These are phyloP conservation scores for Cylindrotheca closterium DNA, from an alignment of 108 stramenopile species.

Conservation along the genomic window DNA sequence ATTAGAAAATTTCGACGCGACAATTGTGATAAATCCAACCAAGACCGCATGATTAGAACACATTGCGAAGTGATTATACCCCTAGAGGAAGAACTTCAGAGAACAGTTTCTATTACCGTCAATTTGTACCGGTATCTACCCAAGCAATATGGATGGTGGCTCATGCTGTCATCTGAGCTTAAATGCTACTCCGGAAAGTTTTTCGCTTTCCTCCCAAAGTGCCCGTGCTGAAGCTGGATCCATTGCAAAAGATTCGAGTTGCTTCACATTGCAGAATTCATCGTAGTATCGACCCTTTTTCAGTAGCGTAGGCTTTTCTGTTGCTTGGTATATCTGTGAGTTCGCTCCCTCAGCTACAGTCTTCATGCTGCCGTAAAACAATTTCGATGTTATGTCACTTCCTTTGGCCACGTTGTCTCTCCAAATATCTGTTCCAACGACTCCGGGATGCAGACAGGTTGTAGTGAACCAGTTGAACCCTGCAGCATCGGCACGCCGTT, in stretches of 20 bases:
- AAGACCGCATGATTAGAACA: too few species aligned
- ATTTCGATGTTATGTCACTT: constrained; percentile 43
- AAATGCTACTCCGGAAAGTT: constrained; percentile 49
- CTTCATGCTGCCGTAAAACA: constrained; percentile 26
- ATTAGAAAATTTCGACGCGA: too few species aligned
- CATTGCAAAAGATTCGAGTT: constrained; percentile 31
- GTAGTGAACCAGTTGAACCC: constrained; percentile 46
- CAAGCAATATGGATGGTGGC: too few species aligned
- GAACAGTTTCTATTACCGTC: too few species aligned
- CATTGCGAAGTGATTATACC: too few species aligned
- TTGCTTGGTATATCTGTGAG: constrained; percentile 63
- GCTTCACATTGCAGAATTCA: constrained; percentile 41
- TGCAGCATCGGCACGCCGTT: constrained; percentile 47
- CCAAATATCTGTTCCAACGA: constrained; percentile 61
- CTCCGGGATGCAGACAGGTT: constrained; percentile 64
- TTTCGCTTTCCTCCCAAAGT: constrained; percentile 59
- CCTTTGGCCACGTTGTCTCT: constrained; percentile 55
- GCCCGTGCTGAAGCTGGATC: constrained; percentile 43
- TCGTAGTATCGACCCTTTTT: constrained; percentile 42
- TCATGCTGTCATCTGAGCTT: background rate
- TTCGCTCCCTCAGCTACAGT: constrained; percentile 58
- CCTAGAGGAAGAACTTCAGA: too few species aligned
- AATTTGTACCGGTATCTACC: too few species aligned
- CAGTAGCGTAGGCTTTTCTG: constrained; percentile 14
- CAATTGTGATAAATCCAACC: too few species aligned